Base-by-base conservation (phyloP, 768 basidiomycete genomes). In the Trametes maxima region DNA sequence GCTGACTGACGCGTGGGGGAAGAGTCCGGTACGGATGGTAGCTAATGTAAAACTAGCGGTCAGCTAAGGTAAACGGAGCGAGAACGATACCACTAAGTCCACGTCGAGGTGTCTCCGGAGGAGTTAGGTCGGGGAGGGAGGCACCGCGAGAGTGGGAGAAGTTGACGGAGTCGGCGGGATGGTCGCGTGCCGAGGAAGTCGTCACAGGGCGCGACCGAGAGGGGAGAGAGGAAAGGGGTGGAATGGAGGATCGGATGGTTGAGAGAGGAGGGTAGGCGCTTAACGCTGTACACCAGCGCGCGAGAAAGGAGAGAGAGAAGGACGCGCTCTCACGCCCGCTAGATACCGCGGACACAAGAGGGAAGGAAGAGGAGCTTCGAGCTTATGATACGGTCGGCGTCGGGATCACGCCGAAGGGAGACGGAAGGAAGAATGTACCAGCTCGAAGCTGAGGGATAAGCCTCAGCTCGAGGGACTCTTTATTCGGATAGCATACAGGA, bases 1-100 rank as follows among this genome's bases (percentile, higher is more conserved):
- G 52, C 52, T 53, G 52, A 53, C 52, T 53, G 52, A 53, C 52
- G 39, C 39, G 52, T 40, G 52, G 52, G 37, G 52, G 13, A 5
- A 40, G 4, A n/a, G 39, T 40, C n/a, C n/a, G n/a, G n/a, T n/a
- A n/a, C n/a, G n/a, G n/a, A n/a, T n/a, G n/a, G n/a, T 40, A 40
- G 39, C 39, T 40, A 40, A 4, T 3, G 12, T 16, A 45, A 4
- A 13, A 22, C 44, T 19, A 45, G 4, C n/a, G n/a, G n/a, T n/a
- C n/a, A n/a, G n/a, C n/a, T n/a, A n/a, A n/a, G n/a, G n/a, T n/a
- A n/a, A n/a, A n/a, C n/a, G n/a, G n/a, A n/a, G n/a, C n/a, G n/a
- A n/a, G n/a, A n/a, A n/a, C n/a, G n/a, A n/a, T n/a, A n/a, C n/a
- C n/a, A n/a, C n/a, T n/a, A n/a, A n/a, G n/a, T n/a, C n/a, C n/a